These are phyloP conservation scores for Hymenochaete sp. DNA, from an alignment of 1,284 basidiomycete species.

Conservation along the genomic window DNA sequence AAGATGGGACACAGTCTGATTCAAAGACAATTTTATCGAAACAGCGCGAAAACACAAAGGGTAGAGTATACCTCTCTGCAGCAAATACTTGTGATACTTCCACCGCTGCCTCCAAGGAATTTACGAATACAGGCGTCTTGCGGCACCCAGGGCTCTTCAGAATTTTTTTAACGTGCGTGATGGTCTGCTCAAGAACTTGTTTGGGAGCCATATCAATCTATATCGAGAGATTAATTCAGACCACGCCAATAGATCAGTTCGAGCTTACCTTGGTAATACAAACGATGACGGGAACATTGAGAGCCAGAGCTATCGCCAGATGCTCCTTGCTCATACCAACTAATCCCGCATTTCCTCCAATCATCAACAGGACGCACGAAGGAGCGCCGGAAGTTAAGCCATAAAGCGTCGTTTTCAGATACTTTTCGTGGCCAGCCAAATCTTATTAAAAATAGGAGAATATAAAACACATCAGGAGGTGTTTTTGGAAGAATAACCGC, in stretches of 20 bases:
- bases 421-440: conserved; percentile 85
- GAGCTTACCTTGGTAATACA: conserved; percentile 82
- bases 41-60: conserved; percentile 7
- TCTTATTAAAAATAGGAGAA: conserved; percentile 36
- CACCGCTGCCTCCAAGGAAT: conserved; percentile 66
- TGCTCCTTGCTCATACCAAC: conserved; percentile 99
- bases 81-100: conserved; percentile 71
- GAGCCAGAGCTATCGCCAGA: conserved; percentile 86
- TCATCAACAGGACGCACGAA: conserved; percentile 93
- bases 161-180: conserved; percentile 90
- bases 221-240: conserved; percentile 1
- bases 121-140: conserved; percentile 71
- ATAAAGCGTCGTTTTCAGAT: conserved; percentile 90
- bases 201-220: conserved; percentile 97
- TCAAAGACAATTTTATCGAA: neutral
- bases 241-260: neutral
- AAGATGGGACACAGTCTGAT: conserved; percentile 85
- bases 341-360: conserved; percentile 90
- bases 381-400: conserved; percentile 91
- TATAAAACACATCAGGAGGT: conserved; percentile 5
- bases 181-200: conserved; percentile 82
- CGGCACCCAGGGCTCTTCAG: conserved; percentile 90
- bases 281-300: conserved; percentile 89
- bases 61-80: conserved; percentile 46
- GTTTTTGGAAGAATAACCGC: neutral